Percentiles rank a stretch among this genome's conserved stretches.
phyloP scores from a whole-genome alignment of 176 grass and related monocot species.

The Rhynchospora pubera region DNA sequence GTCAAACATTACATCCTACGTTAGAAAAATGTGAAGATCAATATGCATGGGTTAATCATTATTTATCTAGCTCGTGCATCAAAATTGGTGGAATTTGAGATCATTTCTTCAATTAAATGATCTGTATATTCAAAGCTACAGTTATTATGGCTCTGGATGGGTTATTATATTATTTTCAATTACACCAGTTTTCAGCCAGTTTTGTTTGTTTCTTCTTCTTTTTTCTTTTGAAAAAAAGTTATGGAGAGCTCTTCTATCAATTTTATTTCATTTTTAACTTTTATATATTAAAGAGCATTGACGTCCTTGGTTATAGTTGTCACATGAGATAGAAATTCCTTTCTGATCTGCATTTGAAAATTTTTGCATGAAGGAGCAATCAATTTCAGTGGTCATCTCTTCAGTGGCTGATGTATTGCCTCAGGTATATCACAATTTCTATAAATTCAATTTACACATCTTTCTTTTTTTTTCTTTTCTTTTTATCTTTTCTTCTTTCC shows the following conservation, averaged over 20 bases:
- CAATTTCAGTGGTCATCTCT: slow-evolving; percentile 76
- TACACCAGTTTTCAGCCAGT: not conserved
- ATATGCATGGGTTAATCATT: not conserved
- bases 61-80: not conserved
- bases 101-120: not conserved
- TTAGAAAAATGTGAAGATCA: not conserved
- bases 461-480: not conserved
- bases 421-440: slow-evolving; percentile 56
- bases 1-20: not conserved
- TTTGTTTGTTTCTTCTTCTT: too few relatives aligned
- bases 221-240: not conserved
- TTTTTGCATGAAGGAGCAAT: slow-evolving; percentile 54
- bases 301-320: not conserved
- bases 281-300: not conserved
- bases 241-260: not conserved
- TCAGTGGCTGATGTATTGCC: slow-evolving; percentile 83
- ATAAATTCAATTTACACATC: not conserved
- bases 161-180: not conserved
- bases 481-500: not conserved
- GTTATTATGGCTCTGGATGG: not conserved
- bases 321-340: not conserved
- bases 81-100: not conserved
- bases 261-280: not conserved
- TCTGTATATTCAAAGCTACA: not conserved
- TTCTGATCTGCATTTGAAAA: not conserved